Base-by-base conservation (phyloP, 140 eudicot genomes). In the Flaveria floridana region DNA sequence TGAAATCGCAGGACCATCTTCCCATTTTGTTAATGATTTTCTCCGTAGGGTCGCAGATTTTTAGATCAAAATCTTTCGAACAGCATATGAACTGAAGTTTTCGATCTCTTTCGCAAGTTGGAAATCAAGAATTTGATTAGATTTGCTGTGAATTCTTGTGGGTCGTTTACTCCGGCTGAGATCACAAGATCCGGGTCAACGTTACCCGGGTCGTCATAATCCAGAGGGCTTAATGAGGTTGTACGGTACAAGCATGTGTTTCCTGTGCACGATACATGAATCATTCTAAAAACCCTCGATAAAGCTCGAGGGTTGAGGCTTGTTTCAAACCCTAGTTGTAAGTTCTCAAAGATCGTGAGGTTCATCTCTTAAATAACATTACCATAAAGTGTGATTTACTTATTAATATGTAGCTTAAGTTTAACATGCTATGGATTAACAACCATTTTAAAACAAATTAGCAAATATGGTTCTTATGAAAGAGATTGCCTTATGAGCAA, bases 1-100 rank as follows among this genome's bases (percentile, higher is more conserved):
- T 86, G 80, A 76, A 86, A 85, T 88, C 97, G 78, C 90, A 85
- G 2, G 79, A 76, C 77, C 76, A 75, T 78, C 68, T 74, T 59
- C 71, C 72, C 87, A 83, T 86, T 28, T 73, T 21, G 14, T 63
- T 57, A 13, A 14, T 11, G 0, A 34, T 34, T 34, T 34, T 6
- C 41, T 34, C 8, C 41, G 41, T 34, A 34, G 41, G 41, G 41
- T 1, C 6, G 41, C 41, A 7, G 42, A 9, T 48, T 47, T 26
- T 48, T 74, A 37, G 71, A 62, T 73, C 77, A 73, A 61, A 55
- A 72, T 68, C 77, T 41, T 72, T 50, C 19, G 56, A 39, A 0
- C 11, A 13, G n/a, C 59, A 21, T 48, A 64, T 7, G 41, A 64
- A 63, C 53, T 9, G 67, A 55, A 73, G 77, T 8, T 51, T 28